Evolutionary conservation across 371 early-diverging fungal species (phyloP).

Genomic region (Massospora cicadina): DNA sequence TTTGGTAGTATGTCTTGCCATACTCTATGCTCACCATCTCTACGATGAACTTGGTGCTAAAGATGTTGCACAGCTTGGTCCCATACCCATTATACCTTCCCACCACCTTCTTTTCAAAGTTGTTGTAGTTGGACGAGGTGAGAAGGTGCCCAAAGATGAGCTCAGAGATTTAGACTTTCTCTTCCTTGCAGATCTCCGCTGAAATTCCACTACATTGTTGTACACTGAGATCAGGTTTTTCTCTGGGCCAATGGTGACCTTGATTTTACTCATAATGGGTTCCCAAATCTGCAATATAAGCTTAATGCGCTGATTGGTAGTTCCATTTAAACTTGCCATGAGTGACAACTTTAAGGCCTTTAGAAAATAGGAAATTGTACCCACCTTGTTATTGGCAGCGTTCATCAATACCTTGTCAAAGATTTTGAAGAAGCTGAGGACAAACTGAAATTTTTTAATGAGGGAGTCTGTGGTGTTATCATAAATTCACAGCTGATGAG

Average conservation of each 20-base stretch:
- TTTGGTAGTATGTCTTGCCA: constrained; percentile 59
- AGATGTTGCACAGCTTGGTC: constrained; percentile 99
- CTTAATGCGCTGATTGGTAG: no score
- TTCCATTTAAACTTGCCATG: no score
- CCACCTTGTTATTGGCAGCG: constrained; percentile 88
- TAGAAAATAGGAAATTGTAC: background rate
- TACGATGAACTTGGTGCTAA: constrained; percentile 89
- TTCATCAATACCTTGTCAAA: constrained; percentile 99
- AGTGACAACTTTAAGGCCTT: background rate
- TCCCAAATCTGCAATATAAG: constrained; percentile 68
- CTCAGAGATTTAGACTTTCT: constrained; percentile 96
- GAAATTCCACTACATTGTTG: constrained; percentile 99
- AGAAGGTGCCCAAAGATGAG: constrained; percentile 98
- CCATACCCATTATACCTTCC: constrained; percentile 99
- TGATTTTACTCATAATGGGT: constrained; percentile 75
- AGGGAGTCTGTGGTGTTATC: constrained; percentile 35
- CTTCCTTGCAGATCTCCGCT: constrained; percentile 83
- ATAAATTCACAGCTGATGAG: constrained; percentile 77
- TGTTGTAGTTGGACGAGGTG: constrained; percentile 98
- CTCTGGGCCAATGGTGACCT: constrained; percentile 75
- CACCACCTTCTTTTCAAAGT: constrained; percentile 93
- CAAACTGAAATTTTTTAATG: constrained; percentile 48
- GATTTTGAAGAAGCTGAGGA: constrained; percentile 98
- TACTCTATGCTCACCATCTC: constrained; percentile 81
- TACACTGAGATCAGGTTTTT: constrained; percentile 75